Percentiles rank a stretch among this genome's conserved stretches.
phyloP scores from a whole-genome alignment of 1,284 basidiomycete genomes.

The Malassezia furfur region DNA sequence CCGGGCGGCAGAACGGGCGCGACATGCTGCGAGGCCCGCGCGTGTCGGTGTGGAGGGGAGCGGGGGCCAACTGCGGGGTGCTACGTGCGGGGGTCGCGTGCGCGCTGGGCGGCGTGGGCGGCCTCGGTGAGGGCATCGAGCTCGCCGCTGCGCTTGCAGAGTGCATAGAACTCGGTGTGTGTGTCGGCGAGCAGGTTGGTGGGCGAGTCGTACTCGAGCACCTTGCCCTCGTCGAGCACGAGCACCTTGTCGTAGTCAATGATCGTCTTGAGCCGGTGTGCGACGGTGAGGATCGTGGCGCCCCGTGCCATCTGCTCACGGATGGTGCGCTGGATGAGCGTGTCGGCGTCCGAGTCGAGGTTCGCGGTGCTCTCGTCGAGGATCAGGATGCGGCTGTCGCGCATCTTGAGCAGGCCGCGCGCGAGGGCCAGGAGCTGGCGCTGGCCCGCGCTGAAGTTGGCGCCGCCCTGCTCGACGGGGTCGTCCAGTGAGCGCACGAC shows the following conservation, averaged over 20 bases:
- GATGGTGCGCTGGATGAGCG: conserved; percentile 52
- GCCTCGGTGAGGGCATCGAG: conserved; percentile 17
- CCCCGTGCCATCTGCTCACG: conserved; percentile 48
- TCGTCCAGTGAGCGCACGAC: conserved; percentile 53
- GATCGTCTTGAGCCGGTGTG: conserved; percentile 61
- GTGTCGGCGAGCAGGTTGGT: conserved; percentile 52
- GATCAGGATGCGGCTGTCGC: conserved; percentile 53
- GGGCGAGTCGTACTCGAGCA: conserved; percentile 70
- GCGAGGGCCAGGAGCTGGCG: conserved; percentile 55
- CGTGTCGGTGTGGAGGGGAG: not conserved
- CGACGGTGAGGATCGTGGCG: conserved; percentile 54
- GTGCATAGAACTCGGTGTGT: conserved; percentile 26
- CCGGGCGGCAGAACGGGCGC: not conserved
- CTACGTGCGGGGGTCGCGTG: conserved; percentile 7
- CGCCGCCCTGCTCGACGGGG: conserved; percentile 52
- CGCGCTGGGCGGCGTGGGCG: conserved; percentile 8
- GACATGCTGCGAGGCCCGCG: not conserved
- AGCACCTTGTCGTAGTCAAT: conserved; percentile 55
- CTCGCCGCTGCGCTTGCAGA: conserved; percentile 40
- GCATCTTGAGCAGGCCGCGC: conserved; percentile 52
- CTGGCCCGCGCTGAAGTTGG: conserved; percentile 54
- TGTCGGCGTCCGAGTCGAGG: conserved; percentile 50
- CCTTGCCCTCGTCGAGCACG: conserved; percentile 54
- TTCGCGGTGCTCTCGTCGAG: conserved; percentile 54
- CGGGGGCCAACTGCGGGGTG: not conserved